Conservation (phyloP, 345 rosid species). For the Punica granatum region DNA sequence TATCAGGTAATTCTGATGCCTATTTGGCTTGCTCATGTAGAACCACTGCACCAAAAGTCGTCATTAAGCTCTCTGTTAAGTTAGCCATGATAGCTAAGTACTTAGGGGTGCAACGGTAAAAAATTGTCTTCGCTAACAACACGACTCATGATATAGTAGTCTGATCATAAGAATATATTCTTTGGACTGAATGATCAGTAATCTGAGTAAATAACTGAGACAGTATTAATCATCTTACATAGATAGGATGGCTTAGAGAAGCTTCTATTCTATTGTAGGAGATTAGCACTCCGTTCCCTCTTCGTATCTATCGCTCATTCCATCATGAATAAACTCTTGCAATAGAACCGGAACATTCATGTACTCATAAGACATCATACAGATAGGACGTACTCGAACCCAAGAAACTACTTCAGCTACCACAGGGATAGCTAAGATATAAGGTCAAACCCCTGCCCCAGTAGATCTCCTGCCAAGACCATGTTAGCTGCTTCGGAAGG, state of each 20-base stretch:
- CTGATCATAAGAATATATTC: not conserved
- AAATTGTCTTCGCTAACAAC: not conserved
- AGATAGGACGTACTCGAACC: not conserved
- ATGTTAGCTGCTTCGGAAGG: conserved; percentile 81
- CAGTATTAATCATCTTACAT: not conserved
- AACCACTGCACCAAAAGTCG: not conserved
- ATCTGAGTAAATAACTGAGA: not conserved
- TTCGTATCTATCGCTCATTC: not conserved
- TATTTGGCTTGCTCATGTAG: not conserved
- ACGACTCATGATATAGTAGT: not conserved
- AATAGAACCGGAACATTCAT: not conserved
- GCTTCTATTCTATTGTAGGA: not conserved
- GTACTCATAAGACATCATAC: not conserved
- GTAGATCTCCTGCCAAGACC: conserved; percentile 51
- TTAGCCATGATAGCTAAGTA: not conserved
- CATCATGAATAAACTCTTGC: not conserved
- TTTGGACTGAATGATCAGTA: not conserved
- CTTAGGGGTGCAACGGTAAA: not conserved
- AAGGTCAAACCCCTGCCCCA: conserved; percentile 63
- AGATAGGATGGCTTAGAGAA: not conserved
- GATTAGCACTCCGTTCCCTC: not conserved
- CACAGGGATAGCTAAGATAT: conserved; percentile 32
- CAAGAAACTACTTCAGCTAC: not conserved
- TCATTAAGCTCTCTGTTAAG: not conserved
- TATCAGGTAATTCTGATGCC: not conserved